Evolutionary conservation across 192 early-diverging fungal genomes (phyloP), one percentile per base, ranked within the genome.

Genomic region (Gamsiella multidivaricata): DNA sequence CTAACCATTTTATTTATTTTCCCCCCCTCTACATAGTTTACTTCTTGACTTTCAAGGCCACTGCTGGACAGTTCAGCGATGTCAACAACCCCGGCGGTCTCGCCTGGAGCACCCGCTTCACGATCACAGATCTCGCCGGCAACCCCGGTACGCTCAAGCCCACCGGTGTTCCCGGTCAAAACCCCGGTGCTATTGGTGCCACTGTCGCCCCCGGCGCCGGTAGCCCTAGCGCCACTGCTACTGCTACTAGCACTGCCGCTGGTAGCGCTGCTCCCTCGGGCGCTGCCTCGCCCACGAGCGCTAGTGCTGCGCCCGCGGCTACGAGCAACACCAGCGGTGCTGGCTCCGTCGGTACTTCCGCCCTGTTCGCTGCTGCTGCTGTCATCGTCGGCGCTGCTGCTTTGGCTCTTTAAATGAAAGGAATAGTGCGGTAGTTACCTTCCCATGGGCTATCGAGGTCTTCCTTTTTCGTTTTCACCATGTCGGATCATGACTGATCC

Each of bases 91-190:
- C 10, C 34, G 39, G 20, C 23, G 56, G 34, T 28, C 29, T 42
- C 9, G 64, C 73, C 36, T 78, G 65, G 60, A 39, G 59, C 47
- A 78, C 74, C 17, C 74, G 74, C 33, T 78, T 78, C 74, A 78
- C 74, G 37, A 63, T 78, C 60, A 78, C 74, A 8, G 74, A 78
- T 22, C 42, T 45, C 28, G 2, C 6, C 15, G 61, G 66, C 25
- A 62, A 66, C 43, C 0, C 56, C 0, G 63, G 51, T 14, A 75
- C 71, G 37, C 61, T 75, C 36, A 51, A 45, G 22, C 71, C 71
- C 64, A 58, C 63, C 8, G 51, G 47, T 14, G 18, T 32, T 14
- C 15, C 33, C 9, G 52, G 41, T 33, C 25, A 36, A 20, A 75
- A 75, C 71, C 58, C 71, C 63, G 71, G 71, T 25, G 71, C 45